Percentiles rank a stretch among this genome's conserved stretches.
These are phyloP conservation scores for Cairneyella variabilis DNA, from an alignment of 495 filamentous ascomycete species.

Conservation along the genomic window DNA sequence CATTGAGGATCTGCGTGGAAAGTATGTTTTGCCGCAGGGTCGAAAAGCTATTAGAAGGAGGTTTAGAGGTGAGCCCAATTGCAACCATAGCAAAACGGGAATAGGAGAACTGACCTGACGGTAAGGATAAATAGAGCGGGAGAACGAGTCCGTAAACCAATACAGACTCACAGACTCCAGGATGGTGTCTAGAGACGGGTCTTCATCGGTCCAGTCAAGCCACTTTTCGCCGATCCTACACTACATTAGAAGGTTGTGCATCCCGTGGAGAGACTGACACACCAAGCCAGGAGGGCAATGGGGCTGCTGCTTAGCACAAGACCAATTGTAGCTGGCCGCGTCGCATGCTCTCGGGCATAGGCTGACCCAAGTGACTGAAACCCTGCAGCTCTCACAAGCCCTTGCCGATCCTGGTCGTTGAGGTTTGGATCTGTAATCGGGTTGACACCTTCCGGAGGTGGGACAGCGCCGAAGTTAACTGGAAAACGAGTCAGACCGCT, in stretches of 20 bases:
- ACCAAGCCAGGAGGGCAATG: conserved; percentile 63
- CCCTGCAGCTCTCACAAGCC: conserved; percentile 27
- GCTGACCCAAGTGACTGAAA: conserved; percentile 42
- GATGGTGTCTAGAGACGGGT: conserved; percentile 49
- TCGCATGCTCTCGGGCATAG: conserved; percentile 57
- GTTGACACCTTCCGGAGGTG: neutral
- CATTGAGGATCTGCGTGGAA: neutral
- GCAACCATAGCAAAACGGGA: neutral
- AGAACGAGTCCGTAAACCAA: conserved; percentile 61
- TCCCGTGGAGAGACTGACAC: conserved; percentile 24
- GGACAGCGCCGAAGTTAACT: conserved; percentile 1
- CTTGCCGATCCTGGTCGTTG: conserved; percentile 33
- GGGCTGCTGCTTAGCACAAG: conserved; percentile 54
- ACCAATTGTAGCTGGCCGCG: conserved; percentile 58
- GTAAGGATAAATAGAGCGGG: conserved; percentile 55
- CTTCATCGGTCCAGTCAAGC: conserved; percentile 56
- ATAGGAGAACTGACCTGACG: conserved; percentile 25
- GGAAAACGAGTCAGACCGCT: neutral
- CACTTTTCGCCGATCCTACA: conserved; percentile 65
- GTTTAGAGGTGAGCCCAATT: no score
- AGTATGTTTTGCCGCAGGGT: no score
- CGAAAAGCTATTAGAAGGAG: no score
- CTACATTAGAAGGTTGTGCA: neutral
- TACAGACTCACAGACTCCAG: conserved; percentile 56
- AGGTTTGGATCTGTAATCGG: conserved; percentile 21